Percentiles rank a stretch among this genome's conserved stretches.
These are phyloP conservation scores for Lathyrus oleraceus DNA, from an alignment of 306 rosid species.

Conservation along the genomic window DNA sequence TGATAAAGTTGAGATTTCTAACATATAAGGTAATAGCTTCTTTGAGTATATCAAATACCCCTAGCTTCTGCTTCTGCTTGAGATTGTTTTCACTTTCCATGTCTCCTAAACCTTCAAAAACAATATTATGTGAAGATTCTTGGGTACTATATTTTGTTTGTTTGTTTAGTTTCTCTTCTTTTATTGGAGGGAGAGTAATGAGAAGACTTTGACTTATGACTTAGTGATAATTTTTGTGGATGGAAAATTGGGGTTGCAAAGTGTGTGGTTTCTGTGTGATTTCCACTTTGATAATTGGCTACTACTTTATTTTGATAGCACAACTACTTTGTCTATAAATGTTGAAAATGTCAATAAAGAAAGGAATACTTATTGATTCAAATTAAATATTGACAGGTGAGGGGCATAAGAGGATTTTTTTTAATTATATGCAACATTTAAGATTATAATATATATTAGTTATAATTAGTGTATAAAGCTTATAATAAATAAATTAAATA, in stretches of 20 bases:
- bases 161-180: background rate
- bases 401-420: no score
- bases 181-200: background rate
- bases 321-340: background rate
- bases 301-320: no score
- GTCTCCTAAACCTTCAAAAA: constrained; percentile 18
- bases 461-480: no score
- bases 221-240: background rate
- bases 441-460: no score
- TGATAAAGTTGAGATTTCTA: constrained; percentile 47
- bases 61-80: constrained; percentile 36
- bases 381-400: no score
- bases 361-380: background rate
- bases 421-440: no score
- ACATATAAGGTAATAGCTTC: constrained; percentile 36
- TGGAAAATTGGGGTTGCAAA: background rate
- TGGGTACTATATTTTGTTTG: background rate
- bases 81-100: constrained; percentile 42
- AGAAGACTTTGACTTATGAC: constrained; percentile 36
- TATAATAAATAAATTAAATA: no score
- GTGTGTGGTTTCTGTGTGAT: background rate
- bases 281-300: background rate
- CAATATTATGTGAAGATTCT: background rate
- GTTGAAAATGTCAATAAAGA: background rate
- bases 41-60: constrained; percentile 40